Evolutionary conservation across 768 basidiomycete genomes (phyloP), one percentile per base, ranked within the genome.

Genomic region (Mycena venus): DNA sequence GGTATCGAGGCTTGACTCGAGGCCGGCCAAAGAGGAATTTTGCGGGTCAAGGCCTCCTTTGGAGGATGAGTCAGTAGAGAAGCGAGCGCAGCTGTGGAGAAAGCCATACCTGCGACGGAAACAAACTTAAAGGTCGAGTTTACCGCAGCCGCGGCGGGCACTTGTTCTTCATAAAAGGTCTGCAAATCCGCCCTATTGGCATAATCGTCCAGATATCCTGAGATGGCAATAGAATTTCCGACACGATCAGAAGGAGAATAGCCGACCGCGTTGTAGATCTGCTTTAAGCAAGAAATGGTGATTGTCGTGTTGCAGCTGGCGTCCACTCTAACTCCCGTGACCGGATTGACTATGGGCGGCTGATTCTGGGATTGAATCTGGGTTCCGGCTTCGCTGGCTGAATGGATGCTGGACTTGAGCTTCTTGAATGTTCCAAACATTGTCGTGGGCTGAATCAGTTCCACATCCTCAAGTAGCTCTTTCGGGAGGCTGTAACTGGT

Each of bases 391-490:
- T 66, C 31, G 19, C 38, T 65, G 55, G 64, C 32, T 4, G 75
- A 76, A 36, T 70, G 62, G 51, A 76, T 70, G 25, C 68, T 76
- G 25, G 75, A 76, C 34, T 65, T 76, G 49, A 74, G 66, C 29
- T 68, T 68, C 59, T 56, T 73, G 65, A 77, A 74, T 12, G 90
- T 88, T 19, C 91, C 88, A 75, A 94, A 94, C 78, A 91, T 90
- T 6, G 92, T 94, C 2, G 89, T 90, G 1, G 94, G 93, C 0
- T 91, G 84, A 34, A 94, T 85, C 25, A 92, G 82, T 31, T 90
- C 83, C 74, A 95, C 82, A 73, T 93, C 90, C 0, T 82, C 80
- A 53, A 90, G 90, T 40, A 92, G 83, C 4, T 84, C 83, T 51
- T 83, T 79, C n/a, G 90, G 92, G 12, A 93, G 87, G 27, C 91